Base-by-base conservation (phyloP, 2,329 filamentous ascomycete genomes). In the Clonostachys solani region DNA sequence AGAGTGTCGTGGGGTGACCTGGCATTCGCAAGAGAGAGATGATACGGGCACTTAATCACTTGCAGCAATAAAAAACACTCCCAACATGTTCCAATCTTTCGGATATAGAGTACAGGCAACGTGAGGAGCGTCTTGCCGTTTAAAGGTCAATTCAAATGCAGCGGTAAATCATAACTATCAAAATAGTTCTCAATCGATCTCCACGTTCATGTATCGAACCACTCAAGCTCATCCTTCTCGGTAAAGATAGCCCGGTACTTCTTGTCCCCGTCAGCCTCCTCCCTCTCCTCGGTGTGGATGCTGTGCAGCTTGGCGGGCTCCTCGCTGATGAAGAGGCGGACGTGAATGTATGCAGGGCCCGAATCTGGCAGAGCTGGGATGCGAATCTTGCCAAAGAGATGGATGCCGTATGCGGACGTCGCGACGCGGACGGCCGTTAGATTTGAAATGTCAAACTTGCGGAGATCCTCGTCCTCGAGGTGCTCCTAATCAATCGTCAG, bases 221-320 rank as follows among this genome's bases (percentile, higher is more conserved):
- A 81, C 57, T 78, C 78, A 3, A 92, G 92, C 50, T 82, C 86
- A 75, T 96, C 92, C 63, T 96, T 95, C 6, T 92, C 91, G 33
- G 89, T 89, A 57, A 86, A 90, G 57, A 96, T 88, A 41, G 92
- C 92, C 2, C 92, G 96, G 67, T 96, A 96, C 58, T 96, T 88
- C 69, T 92, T 92, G 66, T 92, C 83, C 29, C 92, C 92, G 45
- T 85, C 83, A n/a, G 89, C 73, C 6, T 92, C 91, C 78, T 95
- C 94, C 78, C 94, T 94, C 72, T 96, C 96, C 53, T 96, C 72
- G 4, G 91, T 92, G 80, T 96, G 96, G 34, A 92, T 91, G 63
- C 95, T 90, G 52, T 92, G 82, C 77, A 91, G 76, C 80, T 96
- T 91, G 34, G 92, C 90, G 42, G 90, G 87, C 63, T 89, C 87